Evolutionary conservation across 2,329 filamentous ascomycete species (phyloP), one percentile per base, ranked within the genome.

Genomic region (Ceratocystis papillata): DNA sequence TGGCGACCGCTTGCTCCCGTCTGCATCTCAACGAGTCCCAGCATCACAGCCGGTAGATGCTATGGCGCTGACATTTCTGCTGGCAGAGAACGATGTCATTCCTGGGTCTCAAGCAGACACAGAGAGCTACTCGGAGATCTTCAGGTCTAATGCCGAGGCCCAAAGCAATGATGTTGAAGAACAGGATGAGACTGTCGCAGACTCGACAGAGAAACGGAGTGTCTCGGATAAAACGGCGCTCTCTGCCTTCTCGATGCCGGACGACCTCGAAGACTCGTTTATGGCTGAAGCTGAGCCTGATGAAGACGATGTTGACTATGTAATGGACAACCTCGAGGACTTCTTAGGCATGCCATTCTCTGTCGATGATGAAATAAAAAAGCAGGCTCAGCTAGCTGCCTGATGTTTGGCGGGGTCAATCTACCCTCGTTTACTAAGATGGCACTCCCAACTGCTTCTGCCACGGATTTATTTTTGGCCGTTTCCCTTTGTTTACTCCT

Each of bases 61-160:
- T 5, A 81, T 81, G 77, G 80, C 80, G 0, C 74, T 79, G 67
- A 77, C 78, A 5, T 83, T 82, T 67, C 72, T 77, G 33, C 72
- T 75, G n/a, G 79, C 78, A 5, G 80, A 82, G 68, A 65, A 67
- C 67, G 66, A 67, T 15, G 71, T 57, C 30, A 68, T 68, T 25
- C 61, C 62, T 2, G 65, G 65, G 33, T 67, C 62, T 28, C 50
- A 64, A 55, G 62, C 53, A 44, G 65, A 67, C 12, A 64, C 55
- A 6, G 65, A 67, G 20, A 64, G 55, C 20, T 67, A 67, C 30
- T 41, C 65, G 6, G 65, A 67, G 3, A 44, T 64, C 3, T 64
- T 67, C n/a, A 65, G 44, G 22, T 17, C 53, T 3, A 63, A n/a
- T 7, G 61, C 61, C 7, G 22, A 63, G 45, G 61, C 48, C 65